phyloP scores from a whole-genome alignment of 441 rosid genomes.

The Hypseocharis bilobata region DNA sequence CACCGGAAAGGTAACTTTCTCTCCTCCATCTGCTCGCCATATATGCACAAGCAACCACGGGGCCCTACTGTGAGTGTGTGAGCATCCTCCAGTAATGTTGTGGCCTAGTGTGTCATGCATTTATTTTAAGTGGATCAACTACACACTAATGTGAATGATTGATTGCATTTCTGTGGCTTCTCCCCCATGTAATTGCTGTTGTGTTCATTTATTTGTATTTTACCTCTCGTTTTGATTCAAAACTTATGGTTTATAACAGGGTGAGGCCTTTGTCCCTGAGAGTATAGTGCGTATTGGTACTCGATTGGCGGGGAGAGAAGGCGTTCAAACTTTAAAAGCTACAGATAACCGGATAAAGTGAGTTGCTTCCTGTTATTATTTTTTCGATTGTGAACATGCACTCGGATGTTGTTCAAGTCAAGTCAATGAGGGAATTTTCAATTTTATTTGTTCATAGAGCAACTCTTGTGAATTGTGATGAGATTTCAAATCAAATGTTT shows the following conservation, averaged over 20 bases:
- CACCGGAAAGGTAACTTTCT: slow-evolving; percentile 50
- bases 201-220: not conserved
- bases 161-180: not conserved
- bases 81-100: no score
- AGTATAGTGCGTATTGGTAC: slow-evolving; percentile 54
- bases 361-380: slow-evolving; percentile 4
- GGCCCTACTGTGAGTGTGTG: no score
- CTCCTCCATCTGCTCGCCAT: not conserved
- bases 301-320: slow-evolving; percentile 55
- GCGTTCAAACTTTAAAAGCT: slow-evolving; percentile 55
- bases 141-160: not conserved
- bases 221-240: not conserved
- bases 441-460: not conserved
- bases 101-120: no score
- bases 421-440: not conserved
- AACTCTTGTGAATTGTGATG: not conserved
- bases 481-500: not conserved
- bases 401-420: not conserved
- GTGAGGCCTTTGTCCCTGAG: slow-evolving; percentile 90
- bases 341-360: slow-evolving; percentile 71
- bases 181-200: not conserved
- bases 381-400: not conserved
- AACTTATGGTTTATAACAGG: slow-evolving; percentile 32
- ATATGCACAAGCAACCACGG: not conserved
- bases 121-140: not conserved